These are phyloP conservation scores for Rutstroemia sp. DNA, from an alignment of 2,329 filamentous ascomycete genomes.

Conservation along the genomic window DNA sequence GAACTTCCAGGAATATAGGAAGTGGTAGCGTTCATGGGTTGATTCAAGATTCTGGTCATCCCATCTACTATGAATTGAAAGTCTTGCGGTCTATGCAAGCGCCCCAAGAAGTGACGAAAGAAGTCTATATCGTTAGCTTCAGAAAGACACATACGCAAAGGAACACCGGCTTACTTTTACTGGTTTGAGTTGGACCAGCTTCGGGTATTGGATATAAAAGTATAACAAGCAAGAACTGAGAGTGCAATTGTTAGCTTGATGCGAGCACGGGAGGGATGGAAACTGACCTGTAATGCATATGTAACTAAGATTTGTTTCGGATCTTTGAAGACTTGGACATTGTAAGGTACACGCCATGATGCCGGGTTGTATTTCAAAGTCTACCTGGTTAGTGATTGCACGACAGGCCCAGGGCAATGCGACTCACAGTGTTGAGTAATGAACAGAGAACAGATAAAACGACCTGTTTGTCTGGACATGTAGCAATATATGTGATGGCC, in stretches of 20 bases:
- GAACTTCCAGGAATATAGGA: constrained; percentile 86
- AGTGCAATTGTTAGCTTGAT: constrained; percentile 6
- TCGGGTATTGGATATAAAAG: constrained; percentile 86
- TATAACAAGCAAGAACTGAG: constrained; percentile 73
- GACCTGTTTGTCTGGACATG: constrained; percentile 82
- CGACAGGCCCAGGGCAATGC: constrained; percentile 3
- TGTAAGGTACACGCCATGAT: constrained; percentile 89
- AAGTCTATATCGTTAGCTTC: constrained; percentile 43
- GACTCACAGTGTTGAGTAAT: constrained; percentile 78
- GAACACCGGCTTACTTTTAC: constrained; percentile 49
- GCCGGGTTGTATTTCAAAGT: constrained; percentile 94
- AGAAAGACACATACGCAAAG: background rate
- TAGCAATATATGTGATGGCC: constrained; percentile 81
- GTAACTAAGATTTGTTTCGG: constrained; percentile 85
- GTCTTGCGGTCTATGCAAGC: constrained; percentile 86
- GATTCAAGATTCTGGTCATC: constrained; percentile 86
- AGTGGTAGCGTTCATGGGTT: constrained; percentile 80
- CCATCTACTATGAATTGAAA: constrained; percentile 97
- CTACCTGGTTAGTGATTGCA: constrained; percentile 35
- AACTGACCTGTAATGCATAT: constrained; percentile 60
- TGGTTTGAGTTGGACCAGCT: constrained; percentile 51
- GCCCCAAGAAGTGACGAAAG: constrained; percentile 75
- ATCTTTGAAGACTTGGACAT: constrained; percentile 86
- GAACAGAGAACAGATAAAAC: constrained; percentile 89
- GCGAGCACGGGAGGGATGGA: background rate